phyloP scores from a whole-genome alignment of 345 rosid genomes.

The Laguncularia racemosa region DNA sequence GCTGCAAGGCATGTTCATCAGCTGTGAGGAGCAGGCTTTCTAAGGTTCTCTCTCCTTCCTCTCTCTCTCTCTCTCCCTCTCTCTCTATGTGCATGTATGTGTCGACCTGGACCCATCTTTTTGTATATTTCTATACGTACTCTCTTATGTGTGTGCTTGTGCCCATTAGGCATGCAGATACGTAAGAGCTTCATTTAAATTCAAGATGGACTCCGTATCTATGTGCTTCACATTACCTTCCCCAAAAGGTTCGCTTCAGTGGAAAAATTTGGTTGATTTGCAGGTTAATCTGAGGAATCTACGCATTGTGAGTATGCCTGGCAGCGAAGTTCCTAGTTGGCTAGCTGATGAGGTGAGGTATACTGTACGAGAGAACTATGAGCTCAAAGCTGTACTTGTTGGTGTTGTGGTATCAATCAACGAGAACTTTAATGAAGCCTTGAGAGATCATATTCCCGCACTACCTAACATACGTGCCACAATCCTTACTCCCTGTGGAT shows the following conservation, averaged over 20 bases:
- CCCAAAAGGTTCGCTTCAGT: too few relatives aligned
- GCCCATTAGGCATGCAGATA: background rate
- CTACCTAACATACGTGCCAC: slow-evolving; percentile 32
- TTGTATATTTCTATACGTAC: too few relatives aligned
- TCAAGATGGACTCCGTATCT: background rate
- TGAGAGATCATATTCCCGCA: slow-evolving; percentile 25
- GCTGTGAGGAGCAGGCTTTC: slow-evolving; percentile 34
- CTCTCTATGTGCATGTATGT: too few relatives aligned
- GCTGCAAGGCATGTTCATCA: slow-evolving; percentile 24
- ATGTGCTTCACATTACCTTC: too few relatives aligned
- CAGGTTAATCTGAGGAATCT: slow-evolving; percentile 40
- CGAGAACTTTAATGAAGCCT: slow-evolving; percentile 17
- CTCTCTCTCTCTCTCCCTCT: too few relatives aligned
- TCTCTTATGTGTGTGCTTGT: too few relatives aligned
- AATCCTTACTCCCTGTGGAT: slow-evolving; percentile 15
- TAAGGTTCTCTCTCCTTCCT: slow-evolving; percentile 21
- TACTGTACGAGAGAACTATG: slow-evolving; percentile 24
- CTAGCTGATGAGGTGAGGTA: slow-evolving; percentile 31
- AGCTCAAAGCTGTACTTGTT: slow-evolving; percentile 37
- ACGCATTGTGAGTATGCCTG: slow-evolving; percentile 42
- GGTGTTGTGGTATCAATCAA: slow-evolving; percentile 42
- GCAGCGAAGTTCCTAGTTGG: slow-evolving; percentile 57
- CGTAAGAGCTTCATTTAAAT: background rate
- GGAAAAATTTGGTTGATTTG: background rate
- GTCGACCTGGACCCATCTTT: too few relatives aligned